Evolutionary conservation across 176 grass and related monocot species (phyloP).

Genomic region (Triticum aestivum): DNA sequence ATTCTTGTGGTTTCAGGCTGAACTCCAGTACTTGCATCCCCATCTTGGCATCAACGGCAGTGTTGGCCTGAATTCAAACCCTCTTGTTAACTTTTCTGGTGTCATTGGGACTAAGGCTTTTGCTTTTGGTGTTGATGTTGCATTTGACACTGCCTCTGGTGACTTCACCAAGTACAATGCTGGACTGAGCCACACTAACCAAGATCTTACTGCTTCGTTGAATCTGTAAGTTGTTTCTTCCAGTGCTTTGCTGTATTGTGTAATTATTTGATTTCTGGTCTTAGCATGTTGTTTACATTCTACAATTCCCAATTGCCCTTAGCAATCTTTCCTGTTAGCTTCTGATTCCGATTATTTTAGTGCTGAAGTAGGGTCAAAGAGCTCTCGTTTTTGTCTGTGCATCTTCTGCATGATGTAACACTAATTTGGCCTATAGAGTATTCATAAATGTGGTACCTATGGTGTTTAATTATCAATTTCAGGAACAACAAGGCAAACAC

Average conservation of each 20-base stretch:
- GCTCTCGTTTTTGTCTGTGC: neutral
- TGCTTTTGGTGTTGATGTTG: conserved; percentile 57
- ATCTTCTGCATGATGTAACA: neutral
- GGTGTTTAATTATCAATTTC: conserved; percentile 16
- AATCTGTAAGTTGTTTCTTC: conserved; percentile 55
- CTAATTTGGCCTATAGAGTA: neutral
- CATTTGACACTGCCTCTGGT: conserved; percentile 68
- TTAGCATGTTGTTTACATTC: neutral
- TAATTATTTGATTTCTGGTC: neutral
- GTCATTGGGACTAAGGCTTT: conserved; percentile 57
- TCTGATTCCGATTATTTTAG: neutral
- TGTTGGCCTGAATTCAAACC: conserved; percentile 67
- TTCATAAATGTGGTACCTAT: neutral
- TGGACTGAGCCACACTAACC: conserved; percentile 49
- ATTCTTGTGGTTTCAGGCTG: conserved; percentile 44
- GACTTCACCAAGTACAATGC: conserved; percentile 74
- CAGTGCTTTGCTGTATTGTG: neutral
- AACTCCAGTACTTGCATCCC: conserved; percentile 75
- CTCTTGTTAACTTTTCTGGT: conserved; percentile 64
- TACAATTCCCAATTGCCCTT: neutral
- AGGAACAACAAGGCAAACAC: conserved; percentile 69
- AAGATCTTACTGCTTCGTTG: conserved; percentile 54
- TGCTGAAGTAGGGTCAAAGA: neutral
- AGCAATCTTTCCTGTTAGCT: neutral
- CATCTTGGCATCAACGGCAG: conserved; percentile 62